phyloP scores from a whole-genome alignment of 805 yeast species.

The Teunomyces barrocoloradensis region DNA sequence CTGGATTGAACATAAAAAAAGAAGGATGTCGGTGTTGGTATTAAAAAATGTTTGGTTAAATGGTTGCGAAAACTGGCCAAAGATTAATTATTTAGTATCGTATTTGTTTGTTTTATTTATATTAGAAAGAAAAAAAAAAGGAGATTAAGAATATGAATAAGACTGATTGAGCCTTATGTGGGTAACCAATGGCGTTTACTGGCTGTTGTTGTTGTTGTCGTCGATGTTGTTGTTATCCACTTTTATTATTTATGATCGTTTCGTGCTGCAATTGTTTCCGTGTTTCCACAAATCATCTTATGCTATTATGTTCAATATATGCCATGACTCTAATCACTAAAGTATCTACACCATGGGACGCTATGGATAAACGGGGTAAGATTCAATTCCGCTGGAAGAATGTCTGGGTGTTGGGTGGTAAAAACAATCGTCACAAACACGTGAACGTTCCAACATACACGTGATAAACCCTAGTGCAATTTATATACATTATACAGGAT shows the following conservation, averaged over 20 bases:
- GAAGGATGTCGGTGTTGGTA: background rate
- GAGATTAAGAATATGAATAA: background rate
- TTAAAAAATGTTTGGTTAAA: background rate
- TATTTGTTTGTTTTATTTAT: background rate
- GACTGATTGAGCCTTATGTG: too few species aligned
- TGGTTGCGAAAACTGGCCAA: conserved; percentile 2
- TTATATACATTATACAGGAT: background rate
- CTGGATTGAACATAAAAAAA: background rate
- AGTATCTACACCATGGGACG: too few species aligned
- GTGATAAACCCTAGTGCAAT: background rate
- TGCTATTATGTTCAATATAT: too few species aligned
- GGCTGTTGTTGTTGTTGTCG: too few species aligned
- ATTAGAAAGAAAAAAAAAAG: background rate
- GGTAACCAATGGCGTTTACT: too few species aligned
- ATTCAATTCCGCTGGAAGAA: too few species aligned
- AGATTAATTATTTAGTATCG: background rate
- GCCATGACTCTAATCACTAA: too few species aligned
- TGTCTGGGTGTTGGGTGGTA: background rate
- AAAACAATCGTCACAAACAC: background rate
- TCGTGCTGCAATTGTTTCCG: too few species aligned
- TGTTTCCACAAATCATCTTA: too few species aligned
- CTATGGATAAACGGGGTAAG: too few species aligned
- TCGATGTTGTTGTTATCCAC: too few species aligned
- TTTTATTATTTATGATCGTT: too few species aligned
- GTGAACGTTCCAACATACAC: background rate